These are phyloP conservation scores for Sistotremastrum suecicum DNA, from an alignment of 768 basidiomycete genomes.

Conservation along the genomic window DNA sequence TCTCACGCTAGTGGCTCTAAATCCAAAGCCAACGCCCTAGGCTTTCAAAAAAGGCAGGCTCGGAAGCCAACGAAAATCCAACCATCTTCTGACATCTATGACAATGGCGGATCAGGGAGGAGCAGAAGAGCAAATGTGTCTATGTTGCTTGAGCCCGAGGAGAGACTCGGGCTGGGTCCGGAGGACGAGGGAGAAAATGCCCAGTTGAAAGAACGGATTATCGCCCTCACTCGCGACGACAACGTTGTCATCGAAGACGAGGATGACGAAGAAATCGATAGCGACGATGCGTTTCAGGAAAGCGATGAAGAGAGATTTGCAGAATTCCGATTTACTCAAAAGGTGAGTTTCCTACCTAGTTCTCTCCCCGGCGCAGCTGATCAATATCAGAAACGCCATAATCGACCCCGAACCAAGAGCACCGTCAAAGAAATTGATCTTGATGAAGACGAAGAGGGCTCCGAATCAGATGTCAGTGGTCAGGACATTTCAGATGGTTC, in stretches of 20 bases:
- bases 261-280: conserved; percentile 80
- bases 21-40: no score
- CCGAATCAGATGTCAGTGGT: conserved; percentile 17
- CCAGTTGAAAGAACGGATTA: background rate
- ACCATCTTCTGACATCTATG: no score
- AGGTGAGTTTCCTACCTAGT: conserved; percentile 9
- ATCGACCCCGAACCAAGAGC: background rate
- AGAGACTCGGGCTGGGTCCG: no score
- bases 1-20: no score
- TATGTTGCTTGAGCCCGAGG: no score
- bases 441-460: conserved; percentile 41
- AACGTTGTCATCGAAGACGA: conserved; percentile 26
- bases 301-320: conserved; percentile 69
- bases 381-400: background rate
- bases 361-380: background rate
- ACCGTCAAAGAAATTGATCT: conserved; percentile 41
- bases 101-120: no score
- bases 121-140: no score
- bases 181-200: background rate
- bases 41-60: no score
- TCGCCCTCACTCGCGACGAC: conserved; percentile 10
- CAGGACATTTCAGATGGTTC: conserved; percentile 24
- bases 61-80: no score
- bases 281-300: conserved; percentile 74
- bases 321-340: conserved; percentile 36